Percentiles rank a stretch among this genome's conserved stretches.
phyloP scores from a whole-genome alignment of 2,329 filamentous ascomycete genomes.

The Diaporthe velutina region DNA sequence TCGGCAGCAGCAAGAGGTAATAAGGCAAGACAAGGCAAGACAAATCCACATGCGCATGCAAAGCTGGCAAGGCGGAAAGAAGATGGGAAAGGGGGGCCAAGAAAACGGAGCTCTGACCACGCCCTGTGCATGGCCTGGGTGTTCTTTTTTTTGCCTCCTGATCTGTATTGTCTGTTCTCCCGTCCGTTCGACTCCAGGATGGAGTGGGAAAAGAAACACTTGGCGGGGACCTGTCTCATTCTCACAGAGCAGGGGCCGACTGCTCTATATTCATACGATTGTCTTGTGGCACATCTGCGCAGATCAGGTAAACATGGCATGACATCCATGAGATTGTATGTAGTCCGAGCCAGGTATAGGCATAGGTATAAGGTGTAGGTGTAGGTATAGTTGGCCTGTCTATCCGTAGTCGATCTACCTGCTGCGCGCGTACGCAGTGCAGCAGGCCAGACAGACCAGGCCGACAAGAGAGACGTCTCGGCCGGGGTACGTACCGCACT shows the following conservation, averaged over 20 bases:
- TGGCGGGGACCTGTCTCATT: slow-evolving; percentile 21
- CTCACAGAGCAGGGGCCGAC: slow-evolving; percentile 16
- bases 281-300: slow-evolving; percentile 22
- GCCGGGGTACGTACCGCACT: slow-evolving; percentile 21
- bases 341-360: slow-evolving; percentile 5
- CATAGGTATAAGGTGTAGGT: no score
- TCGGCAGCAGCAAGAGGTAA: background rate
- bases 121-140: slow-evolving; percentile 18
- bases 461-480: background rate
- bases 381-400: background rate
- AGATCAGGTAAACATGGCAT: slow-evolving; percentile 27
- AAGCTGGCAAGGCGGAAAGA: background rate
- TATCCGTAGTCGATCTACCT: background rate
- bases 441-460: background rate
- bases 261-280: slow-evolving; percentile 31
- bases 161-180: background rate
- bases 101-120: slow-evolving; percentile 27
- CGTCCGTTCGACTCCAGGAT: slow-evolving; percentile 14
- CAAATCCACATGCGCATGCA: slow-evolving; percentile 2
- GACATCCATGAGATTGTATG: slow-evolving; percentile 15
- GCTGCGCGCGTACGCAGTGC: background rate
- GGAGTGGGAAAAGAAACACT: slow-evolving; percentile 21
- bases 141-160: slow-evolving; percentile 7
- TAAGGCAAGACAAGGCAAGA: background rate
- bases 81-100: slow-evolving; percentile 17